Percentiles rank a stretch among this genome's conserved stretches.
phyloP scores from a whole-genome alignment of 2,329 filamentous ascomycete genomes.

The Lanzia echinophila region DNA sequence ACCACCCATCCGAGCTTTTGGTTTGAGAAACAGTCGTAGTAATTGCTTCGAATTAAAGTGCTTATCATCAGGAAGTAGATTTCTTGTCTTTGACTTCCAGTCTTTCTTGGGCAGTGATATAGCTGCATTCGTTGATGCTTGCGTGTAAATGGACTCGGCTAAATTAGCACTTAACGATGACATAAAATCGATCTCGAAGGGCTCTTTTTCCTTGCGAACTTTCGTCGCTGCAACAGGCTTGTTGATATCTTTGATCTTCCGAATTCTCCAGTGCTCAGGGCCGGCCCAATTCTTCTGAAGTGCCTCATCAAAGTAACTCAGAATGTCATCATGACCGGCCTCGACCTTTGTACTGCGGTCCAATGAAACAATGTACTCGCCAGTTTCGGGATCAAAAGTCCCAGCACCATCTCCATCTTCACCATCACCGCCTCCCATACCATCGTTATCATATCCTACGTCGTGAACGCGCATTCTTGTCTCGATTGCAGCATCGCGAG shows the following conservation, averaged over 20 bases:
- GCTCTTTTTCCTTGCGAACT: constrained; percentile 88
- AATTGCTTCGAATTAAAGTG: constrained; percentile 94
- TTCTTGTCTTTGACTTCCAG: constrained; percentile 89
- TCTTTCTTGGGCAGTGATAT: constrained; percentile 89
- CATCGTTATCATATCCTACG: constrained; percentile 48
- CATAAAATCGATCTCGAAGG: constrained; percentile 88
- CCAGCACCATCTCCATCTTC: constrained; percentile 45
- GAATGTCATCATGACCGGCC: constrained; percentile 77
- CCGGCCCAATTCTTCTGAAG: constrained; percentile 96
- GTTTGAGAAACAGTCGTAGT: constrained; percentile 86
- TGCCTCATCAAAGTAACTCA: constrained; percentile 97
- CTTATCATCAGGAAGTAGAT: constrained; percentile 93
- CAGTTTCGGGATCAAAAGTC: constrained; percentile 58
- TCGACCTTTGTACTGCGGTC: constrained; percentile 59
- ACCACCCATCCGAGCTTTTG: constrained; percentile 75
- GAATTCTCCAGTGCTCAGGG: constrained; percentile 97
- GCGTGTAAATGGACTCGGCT: constrained; percentile 73
- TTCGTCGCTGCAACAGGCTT: constrained; percentile 56
- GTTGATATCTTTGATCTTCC: constrained; percentile 74
- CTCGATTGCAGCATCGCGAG: constrained; percentile 77
- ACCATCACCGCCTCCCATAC: constrained; percentile 44
- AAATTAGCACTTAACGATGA: constrained; percentile 64
- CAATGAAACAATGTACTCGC: constrained; percentile 75
- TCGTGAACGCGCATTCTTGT: constrained; percentile 79
- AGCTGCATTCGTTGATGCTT: constrained; percentile 69